A percentile compares a stretch with the other conserved stretches of the same genome.
These are phyloP conservation scores for Camellia sinensis DNA, from an alignment of 148 eudicot genomes.

Conservation along the genomic window DNA sequence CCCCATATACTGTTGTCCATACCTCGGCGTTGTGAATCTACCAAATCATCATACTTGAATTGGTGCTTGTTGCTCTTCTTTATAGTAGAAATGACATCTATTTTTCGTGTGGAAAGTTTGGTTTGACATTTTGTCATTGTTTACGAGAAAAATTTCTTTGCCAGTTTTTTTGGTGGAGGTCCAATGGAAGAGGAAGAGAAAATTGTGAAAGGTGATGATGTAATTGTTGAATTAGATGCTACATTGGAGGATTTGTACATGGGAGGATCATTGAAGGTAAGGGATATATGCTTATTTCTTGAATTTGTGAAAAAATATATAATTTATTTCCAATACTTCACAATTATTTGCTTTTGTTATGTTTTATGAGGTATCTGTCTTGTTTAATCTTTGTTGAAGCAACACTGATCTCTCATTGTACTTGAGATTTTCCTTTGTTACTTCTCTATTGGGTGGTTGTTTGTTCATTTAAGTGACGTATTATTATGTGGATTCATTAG, in stretches of 20 bases:
- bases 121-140: background rate
- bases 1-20: no score
- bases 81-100: background rate
- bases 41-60: background rate
- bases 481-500: slow-evolving; percentile 31
- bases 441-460: background rate
- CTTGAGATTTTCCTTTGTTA: background rate
- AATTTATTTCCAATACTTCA: background rate
- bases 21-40: background rate
- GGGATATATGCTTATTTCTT: slow-evolving; percentile 3
- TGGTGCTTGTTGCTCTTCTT: background rate
- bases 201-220: slow-evolving; percentile 85
- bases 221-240: slow-evolving; percentile 88
- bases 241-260: slow-evolving; percentile 87
- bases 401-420: background rate
- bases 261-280: slow-evolving; percentile 92
- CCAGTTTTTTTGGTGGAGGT: slow-evolving; percentile 76
- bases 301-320: background rate
- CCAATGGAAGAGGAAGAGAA: slow-evolving; percentile 76
- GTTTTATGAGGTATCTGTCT: background rate
- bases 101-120: background rate
- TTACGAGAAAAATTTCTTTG: background rate
- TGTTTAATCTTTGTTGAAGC: background rate
- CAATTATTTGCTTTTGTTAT: background rate
- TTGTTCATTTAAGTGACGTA: slow-evolving; percentile 8